Percentiles rank a stretch among this genome's conserved stretches.
phyloP scores from a whole-genome alignment of 2,329 filamentous ascomycete genomes.

The Xylaria sp. region DNA sequence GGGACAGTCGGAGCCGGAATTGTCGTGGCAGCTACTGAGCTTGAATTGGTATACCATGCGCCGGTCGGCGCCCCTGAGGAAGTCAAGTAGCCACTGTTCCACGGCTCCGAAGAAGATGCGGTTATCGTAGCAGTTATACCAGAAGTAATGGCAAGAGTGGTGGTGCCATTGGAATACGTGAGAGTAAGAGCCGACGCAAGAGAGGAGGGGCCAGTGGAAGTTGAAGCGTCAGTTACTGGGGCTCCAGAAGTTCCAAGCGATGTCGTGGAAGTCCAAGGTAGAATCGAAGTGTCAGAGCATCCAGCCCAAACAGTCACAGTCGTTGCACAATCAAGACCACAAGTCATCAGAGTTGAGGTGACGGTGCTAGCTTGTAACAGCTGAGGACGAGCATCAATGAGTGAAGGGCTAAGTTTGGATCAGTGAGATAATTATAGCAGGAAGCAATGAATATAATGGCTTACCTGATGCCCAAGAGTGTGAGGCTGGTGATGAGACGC shows the following conservation, averaged over 20 bases:
- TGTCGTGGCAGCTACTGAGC: conserved; percentile 19
- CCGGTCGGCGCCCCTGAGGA: conserved; percentile 27
- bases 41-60: conserved; percentile 33
- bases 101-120: conserved; percentile 24
- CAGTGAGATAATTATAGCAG: conserved; percentile 32
- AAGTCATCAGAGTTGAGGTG: conserved; percentile 45
- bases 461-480: conserved; percentile 47
- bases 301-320: conserved; percentile 46
- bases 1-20: conserved; percentile 3
- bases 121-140: conserved; percentile 36
- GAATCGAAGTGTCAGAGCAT: conserved; percentile 41
- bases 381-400: conserved; percentile 41
- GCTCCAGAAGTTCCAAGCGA: conserved; percentile 37
- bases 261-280: conserved; percentile 34
- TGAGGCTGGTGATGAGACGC: conserved; percentile 41
- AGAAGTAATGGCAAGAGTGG: conserved; percentile 40
- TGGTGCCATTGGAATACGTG: conserved; percentile 31
- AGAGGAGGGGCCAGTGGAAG: conserved; percentile 23
- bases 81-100: conserved; percentile 16
- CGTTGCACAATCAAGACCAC: conserved; percentile 44
- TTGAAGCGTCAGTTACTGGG: conserved; percentile 19
- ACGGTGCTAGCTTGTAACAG: conserved; percentile 38
- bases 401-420: conserved; percentile 40
- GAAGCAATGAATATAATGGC: conserved; percentile 1
- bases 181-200: conserved; percentile 26